A percentile compares a stretch with the other conserved stretches of the same genome.
These are phyloP conservation scores for Sporobolus alterniflorus DNA, from an alignment of 202 grass and related monocot genomes.

Conservation along the genomic window DNA sequence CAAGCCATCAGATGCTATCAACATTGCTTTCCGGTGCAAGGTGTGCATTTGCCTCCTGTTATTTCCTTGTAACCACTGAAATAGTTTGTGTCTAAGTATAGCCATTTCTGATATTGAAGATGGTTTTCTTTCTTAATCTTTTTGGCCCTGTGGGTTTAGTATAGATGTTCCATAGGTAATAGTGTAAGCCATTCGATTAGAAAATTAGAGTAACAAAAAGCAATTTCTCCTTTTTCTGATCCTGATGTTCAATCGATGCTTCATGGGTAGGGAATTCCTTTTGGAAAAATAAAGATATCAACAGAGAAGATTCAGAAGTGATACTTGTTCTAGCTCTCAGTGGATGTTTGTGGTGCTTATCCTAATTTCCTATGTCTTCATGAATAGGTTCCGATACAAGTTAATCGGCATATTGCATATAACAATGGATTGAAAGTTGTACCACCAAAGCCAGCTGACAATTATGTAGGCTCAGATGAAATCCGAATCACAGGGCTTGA, in stretches of 20 bases:
- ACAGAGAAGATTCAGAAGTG: background rate
- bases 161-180: background rate
- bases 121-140: background rate
- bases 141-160: background rate
- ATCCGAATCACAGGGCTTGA: slow-evolving; percentile 65
- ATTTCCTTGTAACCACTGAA: background rate
- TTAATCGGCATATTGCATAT: slow-evolving; percentile 75
- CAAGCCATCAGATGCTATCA: slow-evolving; percentile 96
- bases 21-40: slow-evolving; percentile 99
- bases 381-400: slow-evolving; percentile 87
- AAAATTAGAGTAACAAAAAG: slow-evolving; percentile 28
- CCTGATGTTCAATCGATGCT: background rate
- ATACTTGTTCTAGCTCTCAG: slow-evolving; percentile 14
- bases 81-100: background rate
- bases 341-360: slow-evolving; percentile 16
- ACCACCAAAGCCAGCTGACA: slow-evolving; percentile 47
- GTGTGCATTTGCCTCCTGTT: slow-evolving; percentile 46
- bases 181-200: background rate
- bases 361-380: slow-evolving; percentile 1
- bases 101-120: background rate
- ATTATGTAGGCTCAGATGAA: slow-evolving; percentile 25
- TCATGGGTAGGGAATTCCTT: background rate
- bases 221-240: background rate
- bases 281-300: background rate
- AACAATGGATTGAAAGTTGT: slow-evolving; percentile 91